Conservation (phyloP, 768 basidiomycete genomes). For the Hericium rajendrae region DNA sequence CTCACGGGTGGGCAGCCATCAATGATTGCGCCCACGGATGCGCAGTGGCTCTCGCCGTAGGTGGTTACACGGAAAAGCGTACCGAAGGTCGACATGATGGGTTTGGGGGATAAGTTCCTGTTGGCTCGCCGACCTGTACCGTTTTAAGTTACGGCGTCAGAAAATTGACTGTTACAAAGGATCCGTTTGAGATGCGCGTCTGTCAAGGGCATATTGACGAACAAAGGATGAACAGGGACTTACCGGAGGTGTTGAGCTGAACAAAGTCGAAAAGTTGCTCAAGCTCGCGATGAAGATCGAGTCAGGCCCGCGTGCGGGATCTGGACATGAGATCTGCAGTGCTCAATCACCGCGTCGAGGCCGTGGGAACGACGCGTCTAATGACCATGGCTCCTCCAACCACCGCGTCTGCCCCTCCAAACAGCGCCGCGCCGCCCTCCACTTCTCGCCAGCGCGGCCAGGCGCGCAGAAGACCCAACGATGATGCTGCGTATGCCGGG, state of each 20-base stretch:
- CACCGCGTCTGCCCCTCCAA: conserved; percentile 4
- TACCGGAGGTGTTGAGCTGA: not conserved
- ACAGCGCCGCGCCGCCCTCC: conserved; percentile 2
- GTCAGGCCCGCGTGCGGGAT: not conserved
- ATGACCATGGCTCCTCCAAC: conserved; percentile 2
- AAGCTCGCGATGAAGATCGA: not conserved
- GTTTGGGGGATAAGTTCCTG: not conserved
- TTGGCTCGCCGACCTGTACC: too few species aligned
- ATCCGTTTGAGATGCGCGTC: too few species aligned
- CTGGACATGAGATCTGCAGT: not conserved
- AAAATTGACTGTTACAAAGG: too few species aligned
- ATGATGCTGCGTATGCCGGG: conserved; percentile 52
- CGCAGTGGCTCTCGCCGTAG: conserved; percentile 96
- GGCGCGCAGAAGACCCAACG: conserved; percentile 24
- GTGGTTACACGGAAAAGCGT: conserved; percentile 89
- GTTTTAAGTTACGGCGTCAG: too few species aligned
- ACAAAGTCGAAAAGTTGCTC: not conserved
- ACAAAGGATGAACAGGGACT: too few species aligned
- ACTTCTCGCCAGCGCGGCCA: conserved; percentile 4
- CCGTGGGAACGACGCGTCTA: not conserved
- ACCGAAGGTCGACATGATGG: conserved; percentile 89
- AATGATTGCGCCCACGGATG: conserved; percentile 93
- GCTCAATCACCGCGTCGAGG: not conserved
- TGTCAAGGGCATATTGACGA: too few species aligned
- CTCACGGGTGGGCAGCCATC: conserved; percentile 94